Conservation (phyloP, 2,329 filamentous ascomycete genomes). For the Colletotrichum nymphaeae region DNA sequence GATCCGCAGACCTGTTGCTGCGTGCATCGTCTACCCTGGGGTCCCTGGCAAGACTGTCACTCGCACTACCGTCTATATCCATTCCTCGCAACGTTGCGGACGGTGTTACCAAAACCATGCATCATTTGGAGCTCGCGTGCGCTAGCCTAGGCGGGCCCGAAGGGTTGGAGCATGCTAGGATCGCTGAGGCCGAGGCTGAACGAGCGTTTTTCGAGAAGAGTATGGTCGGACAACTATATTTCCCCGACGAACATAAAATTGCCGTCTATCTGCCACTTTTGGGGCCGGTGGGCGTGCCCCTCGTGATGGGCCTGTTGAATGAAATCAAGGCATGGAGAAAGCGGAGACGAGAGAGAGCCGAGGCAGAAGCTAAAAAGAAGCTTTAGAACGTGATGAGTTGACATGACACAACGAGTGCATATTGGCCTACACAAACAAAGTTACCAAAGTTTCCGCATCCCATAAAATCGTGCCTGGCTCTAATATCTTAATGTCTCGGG, state of each 20-base stretch:
- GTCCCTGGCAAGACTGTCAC: slow-evolving; percentile 87
- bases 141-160: slow-evolving; percentile 72
- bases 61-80: slow-evolving; percentile 87
- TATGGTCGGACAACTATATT: slow-evolving; percentile 99
- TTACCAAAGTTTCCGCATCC: neutral
- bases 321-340: slow-evolving; percentile 76
- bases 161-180: slow-evolving; percentile 82
- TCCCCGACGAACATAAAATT: slow-evolving; percentile 97
- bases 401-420: neutral
- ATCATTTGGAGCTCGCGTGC: slow-evolving; percentile 82
- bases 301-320: slow-evolving; percentile 85
- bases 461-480: neutral
- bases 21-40: slow-evolving; percentile 94
- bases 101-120: slow-evolving; percentile 83
- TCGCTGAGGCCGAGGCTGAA: slow-evolving; percentile 90
- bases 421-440: neutral
- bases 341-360: slow-evolving; percentile 56
- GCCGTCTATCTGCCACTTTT: slow-evolving; percentile 94
- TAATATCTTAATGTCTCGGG: neutral
- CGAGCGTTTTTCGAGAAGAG: slow-evolving; percentile 98
- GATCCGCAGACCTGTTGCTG: slow-evolving; percentile 85
- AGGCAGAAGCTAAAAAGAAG: slow-evolving; percentile 49
- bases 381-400: slow-evolving; percentile 34
- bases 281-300: slow-evolving; percentile 89
- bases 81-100: slow-evolving; percentile 90